Percentiles rank a stretch among this genome's conserved stretches.
phyloP scores from a whole-genome alignment of 257 asterid genomes.

The Solanum paucissectum region DNA sequence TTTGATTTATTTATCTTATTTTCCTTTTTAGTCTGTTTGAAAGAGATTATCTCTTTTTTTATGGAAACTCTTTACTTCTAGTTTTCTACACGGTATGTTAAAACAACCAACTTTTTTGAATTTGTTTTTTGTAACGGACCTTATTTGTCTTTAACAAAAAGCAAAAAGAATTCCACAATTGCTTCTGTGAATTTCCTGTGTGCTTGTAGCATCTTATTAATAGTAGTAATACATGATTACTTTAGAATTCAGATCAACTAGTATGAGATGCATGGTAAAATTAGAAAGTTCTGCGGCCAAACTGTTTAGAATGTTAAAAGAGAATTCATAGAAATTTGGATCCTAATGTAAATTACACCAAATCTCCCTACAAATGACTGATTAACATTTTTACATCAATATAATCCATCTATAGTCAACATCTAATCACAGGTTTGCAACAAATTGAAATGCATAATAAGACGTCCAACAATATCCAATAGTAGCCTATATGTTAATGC shows the following conservation, averaged over 20 bases:
- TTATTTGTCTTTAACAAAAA: neutral
- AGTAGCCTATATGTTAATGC: neutral
- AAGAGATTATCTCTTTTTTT: neutral
- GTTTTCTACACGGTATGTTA: neutral
- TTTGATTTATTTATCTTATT: neutral
- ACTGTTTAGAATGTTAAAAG: neutral
- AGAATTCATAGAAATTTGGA: neutral
- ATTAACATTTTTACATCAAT: neutral
- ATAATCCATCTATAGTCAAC: neutral
- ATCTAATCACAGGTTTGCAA: neutral
- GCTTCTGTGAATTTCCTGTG: no score
- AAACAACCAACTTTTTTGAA: neutral
- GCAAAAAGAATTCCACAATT: neutral
- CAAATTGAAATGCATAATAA: neutral
- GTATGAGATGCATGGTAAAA: neutral
- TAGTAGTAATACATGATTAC: no score
- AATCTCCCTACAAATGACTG: neutral
- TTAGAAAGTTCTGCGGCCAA: neutral
- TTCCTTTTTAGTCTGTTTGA: neutral
- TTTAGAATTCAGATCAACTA: neutral
- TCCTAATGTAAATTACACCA: neutral
- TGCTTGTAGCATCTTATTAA: no score
- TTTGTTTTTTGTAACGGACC: neutral
- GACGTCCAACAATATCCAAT: neutral
- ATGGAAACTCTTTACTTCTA: neutral